A percentile compares a stretch with the other conserved stretches of the same genome.
phyloP scores from a whole-genome alignment of 2,329 filamentous ascomycete species.

The Verticillium isaacii region DNA sequence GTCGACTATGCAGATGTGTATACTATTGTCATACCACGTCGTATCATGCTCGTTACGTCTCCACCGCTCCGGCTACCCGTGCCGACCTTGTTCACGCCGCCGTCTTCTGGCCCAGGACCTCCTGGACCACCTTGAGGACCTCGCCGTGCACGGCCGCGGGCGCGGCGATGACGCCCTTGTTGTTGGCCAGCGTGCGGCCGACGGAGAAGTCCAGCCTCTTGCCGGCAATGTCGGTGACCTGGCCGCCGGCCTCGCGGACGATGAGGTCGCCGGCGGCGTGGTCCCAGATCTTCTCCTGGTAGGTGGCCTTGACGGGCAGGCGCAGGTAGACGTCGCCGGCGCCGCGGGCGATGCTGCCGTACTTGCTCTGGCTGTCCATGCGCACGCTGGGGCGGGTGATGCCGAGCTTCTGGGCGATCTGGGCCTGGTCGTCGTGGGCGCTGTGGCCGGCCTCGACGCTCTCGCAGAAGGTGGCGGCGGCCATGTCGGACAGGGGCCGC shows the following conservation, averaged over 20 bases:
- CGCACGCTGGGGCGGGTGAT: slow-evolving; percentile 87
- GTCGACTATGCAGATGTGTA: slow-evolving; percentile 7
- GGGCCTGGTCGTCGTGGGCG: slow-evolving; percentile 79
- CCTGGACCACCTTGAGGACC: slow-evolving; percentile 78
- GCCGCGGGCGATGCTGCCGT: slow-evolving; percentile 88
- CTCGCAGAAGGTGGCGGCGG: slow-evolving; percentile 89
- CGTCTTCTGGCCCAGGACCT: slow-evolving; percentile 52
- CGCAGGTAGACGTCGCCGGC: slow-evolving; percentile 93
- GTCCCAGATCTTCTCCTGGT: slow-evolving; percentile 99
- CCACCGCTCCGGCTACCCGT: background rate
- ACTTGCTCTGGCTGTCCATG: slow-evolving; percentile 98
- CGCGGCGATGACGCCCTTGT: slow-evolving; percentile 92
- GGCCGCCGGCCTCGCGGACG: slow-evolving; percentile 86
- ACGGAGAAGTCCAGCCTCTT: slow-evolving; percentile 80
- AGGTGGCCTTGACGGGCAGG: slow-evolving; percentile 77
- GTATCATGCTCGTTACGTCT: background rate
- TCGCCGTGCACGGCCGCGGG: slow-evolving; percentile 69
- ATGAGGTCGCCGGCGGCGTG: slow-evolving; percentile 94
- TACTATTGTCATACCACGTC: slow-evolving; percentile 1
- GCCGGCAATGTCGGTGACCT: slow-evolving; percentile 85
- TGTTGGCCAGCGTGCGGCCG: slow-evolving; percentile 79
- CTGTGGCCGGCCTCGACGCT: slow-evolving; percentile 92
- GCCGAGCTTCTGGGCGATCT: slow-evolving; percentile 77
- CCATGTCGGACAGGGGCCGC: slow-evolving; percentile 69
- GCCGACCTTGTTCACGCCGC: slow-evolving; percentile 4